These are phyloP conservation scores for Cladophialophora chaetospira DNA, from an alignment of 2,329 filamentous ascomycete species.

Conservation along the genomic window DNA sequence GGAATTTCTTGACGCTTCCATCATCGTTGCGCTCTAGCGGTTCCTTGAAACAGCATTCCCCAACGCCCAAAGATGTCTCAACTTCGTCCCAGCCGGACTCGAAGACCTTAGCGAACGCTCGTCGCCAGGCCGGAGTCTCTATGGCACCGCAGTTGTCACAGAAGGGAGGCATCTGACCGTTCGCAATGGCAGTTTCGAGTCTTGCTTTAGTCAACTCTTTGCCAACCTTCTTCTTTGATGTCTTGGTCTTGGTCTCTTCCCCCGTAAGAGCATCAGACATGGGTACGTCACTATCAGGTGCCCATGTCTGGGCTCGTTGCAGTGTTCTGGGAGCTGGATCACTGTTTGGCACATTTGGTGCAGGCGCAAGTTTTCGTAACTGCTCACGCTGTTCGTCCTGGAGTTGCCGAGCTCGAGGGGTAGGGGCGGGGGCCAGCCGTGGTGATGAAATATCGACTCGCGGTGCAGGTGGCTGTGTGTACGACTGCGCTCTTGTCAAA, in stretches of 20 bases:
- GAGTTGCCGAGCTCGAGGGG: constrained; percentile 31
- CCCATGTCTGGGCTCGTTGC: constrained; percentile 48
- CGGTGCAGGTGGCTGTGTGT: constrained; percentile 17
- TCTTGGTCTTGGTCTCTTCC: constrained; percentile 46
- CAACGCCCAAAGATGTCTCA: constrained; percentile 71
- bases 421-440: constrained; percentile 30
- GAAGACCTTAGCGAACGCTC: constrained; percentile 79
- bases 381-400: constrained; percentile 31
- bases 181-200: constrained; percentile 63
- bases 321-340: constrained; percentile 52
- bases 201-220: constrained; percentile 64
- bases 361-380: constrained; percentile 29
- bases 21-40: constrained; percentile 64
- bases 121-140: constrained; percentile 94
- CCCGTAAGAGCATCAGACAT: constrained; percentile 43
- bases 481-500: constrained; percentile 27
- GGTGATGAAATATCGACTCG: constrained; percentile 29
- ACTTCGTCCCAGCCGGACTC: constrained; percentile 69
- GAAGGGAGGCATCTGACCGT: constrained; percentile 81
- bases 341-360: constrained; percentile 49
- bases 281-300: constrained; percentile 47
- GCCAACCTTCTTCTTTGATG: constrained; percentile 64
- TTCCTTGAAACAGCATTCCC: constrained; percentile 73
- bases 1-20: constrained; percentile 66
- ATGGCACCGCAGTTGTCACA: constrained; percentile 94